Evolutionary conservation across 495 filamentous ascomycete genomes (phyloP).

Genomic region (Xylaria bambusicola): DNA sequence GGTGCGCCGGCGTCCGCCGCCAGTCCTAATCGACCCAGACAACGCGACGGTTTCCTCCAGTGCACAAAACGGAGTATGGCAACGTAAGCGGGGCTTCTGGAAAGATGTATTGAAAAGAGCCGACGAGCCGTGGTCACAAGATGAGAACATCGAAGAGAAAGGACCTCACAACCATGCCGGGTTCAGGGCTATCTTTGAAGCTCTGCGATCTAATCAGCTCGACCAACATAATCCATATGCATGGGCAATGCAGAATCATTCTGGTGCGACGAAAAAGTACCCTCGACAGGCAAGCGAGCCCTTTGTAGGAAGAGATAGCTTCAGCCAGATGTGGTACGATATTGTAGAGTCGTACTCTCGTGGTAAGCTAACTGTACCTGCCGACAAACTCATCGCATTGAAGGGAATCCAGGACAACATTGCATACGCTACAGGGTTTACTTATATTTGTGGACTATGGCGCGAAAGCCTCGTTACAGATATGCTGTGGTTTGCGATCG

Average conservation of each 20-base stretch:
- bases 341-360: slow-evolving; percentile 1
- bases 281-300: background rate
- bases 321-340: slow-evolving; percentile 4
- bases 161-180: background rate
- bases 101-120: background rate
- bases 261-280: background rate
- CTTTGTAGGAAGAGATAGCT: background rate
- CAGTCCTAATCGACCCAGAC: background rate
- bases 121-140: background rate
- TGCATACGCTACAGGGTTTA: background rate
- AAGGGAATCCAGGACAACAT: slow-evolving; percentile 11
- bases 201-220: background rate
- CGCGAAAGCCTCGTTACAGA: background rate
- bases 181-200: background rate
- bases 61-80: background rate
- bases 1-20: background rate
- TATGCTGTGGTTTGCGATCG: slow-evolving; percentile 1
- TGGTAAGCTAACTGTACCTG: slow-evolving; percentile 8
- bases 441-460: background rate
- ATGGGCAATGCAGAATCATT: no score
- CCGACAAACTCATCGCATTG: slow-evolving; percentile 20
- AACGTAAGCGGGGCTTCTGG: background rate
- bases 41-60: background rate
- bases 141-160: background rate
- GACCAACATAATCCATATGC: no score